Percentiles rank a stretch among this genome's conserved stretches.
These are phyloP conservation scores for Rhizopus microsporus DNA, from an alignment of 371 early-diverging fungal species.

Conservation along the genomic window DNA sequence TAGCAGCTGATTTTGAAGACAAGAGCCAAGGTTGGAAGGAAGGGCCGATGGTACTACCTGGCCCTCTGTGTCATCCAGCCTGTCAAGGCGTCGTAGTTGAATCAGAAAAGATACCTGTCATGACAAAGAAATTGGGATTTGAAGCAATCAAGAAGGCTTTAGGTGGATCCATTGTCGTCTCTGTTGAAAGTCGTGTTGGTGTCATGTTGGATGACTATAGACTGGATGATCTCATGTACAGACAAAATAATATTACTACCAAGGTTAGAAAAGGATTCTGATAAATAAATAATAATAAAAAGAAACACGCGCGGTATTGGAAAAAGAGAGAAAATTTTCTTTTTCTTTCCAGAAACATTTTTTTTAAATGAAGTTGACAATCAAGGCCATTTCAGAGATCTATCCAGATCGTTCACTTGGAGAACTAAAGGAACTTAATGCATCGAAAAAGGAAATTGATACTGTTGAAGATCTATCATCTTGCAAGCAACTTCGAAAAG, in stretches of 20 bases:
- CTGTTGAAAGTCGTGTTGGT: constrained; percentile 39
- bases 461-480: constrained; percentile 70
- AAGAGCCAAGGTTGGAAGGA: constrained; percentile 25
- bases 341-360: constrained; percentile 5
- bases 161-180: constrained; percentile 39
- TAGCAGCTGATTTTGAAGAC: constrained; percentile 40
- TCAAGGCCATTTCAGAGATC: constrained; percentile 37
- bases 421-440: constrained; percentile 52
- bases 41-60: constrained; percentile 25
- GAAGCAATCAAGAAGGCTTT: constrained; percentile 45
- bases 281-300: neutral
- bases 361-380: constrained; percentile 59
- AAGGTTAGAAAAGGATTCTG: constrained; percentile 42
- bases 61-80: constrained; percentile 14
- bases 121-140: constrained; percentile 37
- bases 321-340: too few relatives aligned
- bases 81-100: constrained; percentile 29
- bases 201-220: constrained; percentile 36
- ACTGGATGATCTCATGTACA: constrained; percentile 31
- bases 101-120: constrained; percentile 45
- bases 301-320: too few relatives aligned
- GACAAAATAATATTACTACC: constrained; percentile 42
- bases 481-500: constrained; percentile 66
- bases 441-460: constrained; percentile 60
- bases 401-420: constrained; percentile 36